Evolutionary conservation across 805 yeast species (phyloP).

Genomic region (Starmerella apis): DNA sequence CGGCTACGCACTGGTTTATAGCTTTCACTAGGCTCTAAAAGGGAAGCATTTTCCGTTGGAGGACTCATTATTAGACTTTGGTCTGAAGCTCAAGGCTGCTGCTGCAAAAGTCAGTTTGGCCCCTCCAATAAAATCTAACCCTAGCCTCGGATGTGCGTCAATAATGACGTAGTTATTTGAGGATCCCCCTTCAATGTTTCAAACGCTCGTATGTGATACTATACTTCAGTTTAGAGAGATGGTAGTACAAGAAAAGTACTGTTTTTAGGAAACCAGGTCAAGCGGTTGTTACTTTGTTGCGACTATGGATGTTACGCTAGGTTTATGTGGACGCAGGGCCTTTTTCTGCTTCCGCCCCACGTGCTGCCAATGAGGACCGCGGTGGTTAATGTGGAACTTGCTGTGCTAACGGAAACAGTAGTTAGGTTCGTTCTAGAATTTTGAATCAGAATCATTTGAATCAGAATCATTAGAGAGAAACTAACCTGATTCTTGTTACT

Average conservation of each 20-base stretch:
- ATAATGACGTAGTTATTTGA: no score
- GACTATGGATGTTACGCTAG: no score
- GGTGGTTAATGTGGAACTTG: neutral
- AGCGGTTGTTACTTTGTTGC: no score
- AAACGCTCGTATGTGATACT: no score
- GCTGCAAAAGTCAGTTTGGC: no score
- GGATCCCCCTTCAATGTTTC: no score
- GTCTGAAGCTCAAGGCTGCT: neutral
- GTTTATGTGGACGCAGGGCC: slow-evolving; percentile 1
- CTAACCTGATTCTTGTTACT: no score
- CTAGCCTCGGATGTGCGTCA: neutral
- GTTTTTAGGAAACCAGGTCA: no score
- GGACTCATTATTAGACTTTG: neutral
- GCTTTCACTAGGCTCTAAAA: neutral
- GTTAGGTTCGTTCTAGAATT: neutral
- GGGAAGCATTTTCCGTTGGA: neutral
- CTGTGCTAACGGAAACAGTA: neutral
- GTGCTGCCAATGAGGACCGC: neutral
- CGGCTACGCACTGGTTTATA: neutral
- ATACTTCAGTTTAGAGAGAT: no score
- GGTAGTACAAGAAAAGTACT: no score
- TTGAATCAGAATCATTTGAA: no score
- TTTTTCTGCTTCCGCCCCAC: neutral
- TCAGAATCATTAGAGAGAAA: no score
- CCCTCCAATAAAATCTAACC: neutral